phyloP scores from a whole-genome alignment of 305 asterid genomes.

The Plantago lanceolata region DNA sequence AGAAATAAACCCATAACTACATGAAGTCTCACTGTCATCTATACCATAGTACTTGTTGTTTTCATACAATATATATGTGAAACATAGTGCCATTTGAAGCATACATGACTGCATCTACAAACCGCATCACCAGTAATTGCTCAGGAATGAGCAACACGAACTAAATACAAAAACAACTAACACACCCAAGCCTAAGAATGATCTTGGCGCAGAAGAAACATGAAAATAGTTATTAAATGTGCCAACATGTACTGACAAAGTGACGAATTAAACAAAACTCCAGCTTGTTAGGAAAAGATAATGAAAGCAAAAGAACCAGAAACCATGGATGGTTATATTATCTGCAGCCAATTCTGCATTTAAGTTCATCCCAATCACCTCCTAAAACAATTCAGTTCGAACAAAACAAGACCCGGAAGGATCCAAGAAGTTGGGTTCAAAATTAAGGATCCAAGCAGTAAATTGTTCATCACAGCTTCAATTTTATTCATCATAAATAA shows the following conservation, averaged over 20 bases:
- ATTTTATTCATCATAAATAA: conserved; percentile 7
- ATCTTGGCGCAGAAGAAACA: neutral
- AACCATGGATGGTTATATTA: neutral
- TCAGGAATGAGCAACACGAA: neutral
- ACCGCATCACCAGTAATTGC: neutral
- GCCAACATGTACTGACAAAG: neutral
- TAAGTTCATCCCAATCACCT: conserved; percentile 3
- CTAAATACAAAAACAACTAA: neutral
- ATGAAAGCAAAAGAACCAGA: neutral
- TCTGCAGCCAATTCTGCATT: neutral
- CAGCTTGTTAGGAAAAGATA: conserved; percentile 2
- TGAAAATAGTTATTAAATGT: neutral
- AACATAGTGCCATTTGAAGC: too few relatives aligned
- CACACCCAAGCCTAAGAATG: neutral
- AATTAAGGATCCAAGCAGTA: neutral
- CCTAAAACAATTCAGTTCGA: neutral
- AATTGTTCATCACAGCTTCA: conserved; percentile 7
- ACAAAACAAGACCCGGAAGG: neutral
- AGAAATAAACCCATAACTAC: too few relatives aligned
- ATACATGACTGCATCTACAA: neutral
- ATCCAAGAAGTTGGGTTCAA: neutral
- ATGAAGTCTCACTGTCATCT: too few relatives aligned
- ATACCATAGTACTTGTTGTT: too few relatives aligned
- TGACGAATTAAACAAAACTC: neutral
- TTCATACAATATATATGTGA: too few relatives aligned